phyloP scores from a whole-genome alignment of 1,284 basidiomycete genomes.

The Puccinia triticina region DNA sequence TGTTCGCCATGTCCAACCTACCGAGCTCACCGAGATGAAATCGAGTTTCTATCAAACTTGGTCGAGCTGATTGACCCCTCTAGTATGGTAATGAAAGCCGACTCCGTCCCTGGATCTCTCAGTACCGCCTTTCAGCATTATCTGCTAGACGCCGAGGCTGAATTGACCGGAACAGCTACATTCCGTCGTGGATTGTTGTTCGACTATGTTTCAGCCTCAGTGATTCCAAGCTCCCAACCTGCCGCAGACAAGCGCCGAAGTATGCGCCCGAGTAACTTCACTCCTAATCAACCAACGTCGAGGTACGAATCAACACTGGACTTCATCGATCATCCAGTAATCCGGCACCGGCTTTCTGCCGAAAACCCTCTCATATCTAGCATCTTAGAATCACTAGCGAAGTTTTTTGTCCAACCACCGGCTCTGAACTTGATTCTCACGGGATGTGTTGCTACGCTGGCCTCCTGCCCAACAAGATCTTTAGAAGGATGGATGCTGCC shows the following conservation, averaged over 20 bases:
- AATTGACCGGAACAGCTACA: slow-evolving; percentile 47
- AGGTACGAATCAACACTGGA: slow-evolving; percentile 35
- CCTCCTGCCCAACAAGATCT: slow-evolving; percentile 56
- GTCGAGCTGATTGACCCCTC: slow-evolving; percentile 46
- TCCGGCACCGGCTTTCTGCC: slow-evolving; percentile 53
- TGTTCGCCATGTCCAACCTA: slow-evolving; percentile 44
- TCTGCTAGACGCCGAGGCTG: slow-evolving; percentile 45
- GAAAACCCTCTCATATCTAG: slow-evolving; percentile 55
- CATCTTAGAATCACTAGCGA: slow-evolving; percentile 53
- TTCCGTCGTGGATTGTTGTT: slow-evolving; percentile 48
- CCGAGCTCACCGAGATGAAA: slow-evolving; percentile 43
- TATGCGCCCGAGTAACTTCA: background rate
- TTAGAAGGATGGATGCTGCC: slow-evolving; percentile 57
- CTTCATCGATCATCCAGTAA: slow-evolving; percentile 46
- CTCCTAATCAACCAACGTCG: background rate
- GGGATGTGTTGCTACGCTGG: slow-evolving; percentile 55
- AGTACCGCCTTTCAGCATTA: slow-evolving; percentile 49
- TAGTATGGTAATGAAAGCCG: slow-evolving; percentile 24
- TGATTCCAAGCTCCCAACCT: slow-evolving; percentile 25
- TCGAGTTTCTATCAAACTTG: slow-evolving; percentile 37
- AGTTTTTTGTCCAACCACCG: slow-evolving; percentile 57
- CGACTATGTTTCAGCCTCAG: slow-evolving; percentile 45
- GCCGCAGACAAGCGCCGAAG: background rate
- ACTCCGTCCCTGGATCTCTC: slow-evolving; percentile 19
- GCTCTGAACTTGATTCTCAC: slow-evolving; percentile 58